phyloP scores from a whole-genome alignment of 441 rosid species.

The Croton setiger region DNA sequence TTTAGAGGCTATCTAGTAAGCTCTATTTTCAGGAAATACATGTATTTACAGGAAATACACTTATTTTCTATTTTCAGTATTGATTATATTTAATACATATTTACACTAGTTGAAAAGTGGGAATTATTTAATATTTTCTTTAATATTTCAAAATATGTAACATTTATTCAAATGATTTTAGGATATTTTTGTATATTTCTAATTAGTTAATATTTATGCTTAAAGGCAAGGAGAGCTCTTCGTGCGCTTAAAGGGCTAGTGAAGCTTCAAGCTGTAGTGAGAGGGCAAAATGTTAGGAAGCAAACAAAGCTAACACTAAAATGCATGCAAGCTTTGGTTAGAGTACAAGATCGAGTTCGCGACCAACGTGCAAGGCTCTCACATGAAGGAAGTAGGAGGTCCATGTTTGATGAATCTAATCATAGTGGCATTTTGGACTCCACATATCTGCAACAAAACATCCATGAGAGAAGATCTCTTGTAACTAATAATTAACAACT shows the following conservation, averaged over 20 bases:
- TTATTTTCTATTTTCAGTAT: too few species aligned
- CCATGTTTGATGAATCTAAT: slow-evolving; percentile 52
- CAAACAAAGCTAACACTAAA: slow-evolving; percentile 47
- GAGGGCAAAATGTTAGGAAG: slow-evolving; percentile 57
- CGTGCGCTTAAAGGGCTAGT: slow-evolving; percentile 59
- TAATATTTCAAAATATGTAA: too few species aligned
- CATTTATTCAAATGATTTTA: too few species aligned
- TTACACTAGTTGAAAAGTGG: too few species aligned
- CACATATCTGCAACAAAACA: slow-evolving; percentile 59
- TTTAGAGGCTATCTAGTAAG: slow-evolving; percentile 88
- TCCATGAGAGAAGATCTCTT: slow-evolving; percentile 58
- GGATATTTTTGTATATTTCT: not conserved
- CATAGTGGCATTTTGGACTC: slow-evolving; percentile 46
- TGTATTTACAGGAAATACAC: not conserved
- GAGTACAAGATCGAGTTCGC: slow-evolving; percentile 49
- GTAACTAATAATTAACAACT: slow-evolving; percentile 22
- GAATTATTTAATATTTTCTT: too few species aligned
- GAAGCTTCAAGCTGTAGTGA: slow-evolving; percentile 62
- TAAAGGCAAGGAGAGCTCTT: slow-evolving; percentile 58
- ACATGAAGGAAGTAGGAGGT: slow-evolving; percentile 49
- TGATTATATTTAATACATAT: too few species aligned
- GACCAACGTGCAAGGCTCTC: slow-evolving; percentile 53
- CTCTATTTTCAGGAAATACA: not conserved
- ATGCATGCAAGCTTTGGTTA: slow-evolving; percentile 54
- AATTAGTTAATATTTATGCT: not conserved